A percentile compares a stretch with the other conserved stretches of the same genome.
Evolutionary conservation across 805 yeast genomes (phyloP).

Genomic region (Zygosaccharomyces kombuchaensis): DNA sequence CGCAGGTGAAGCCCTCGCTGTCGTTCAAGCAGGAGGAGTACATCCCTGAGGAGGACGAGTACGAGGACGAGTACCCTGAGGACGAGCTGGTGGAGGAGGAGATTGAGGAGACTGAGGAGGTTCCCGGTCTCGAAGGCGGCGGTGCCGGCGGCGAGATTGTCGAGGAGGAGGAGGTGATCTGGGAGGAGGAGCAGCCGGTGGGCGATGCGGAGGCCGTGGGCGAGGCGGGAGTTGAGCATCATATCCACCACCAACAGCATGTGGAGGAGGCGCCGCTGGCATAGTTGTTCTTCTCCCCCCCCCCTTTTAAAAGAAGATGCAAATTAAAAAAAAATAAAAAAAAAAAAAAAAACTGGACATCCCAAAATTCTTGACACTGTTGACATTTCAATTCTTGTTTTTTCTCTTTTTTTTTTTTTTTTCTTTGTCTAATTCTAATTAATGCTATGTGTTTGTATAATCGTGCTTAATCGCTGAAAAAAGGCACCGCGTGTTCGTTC

Average conservation of each 20-base stretch:
- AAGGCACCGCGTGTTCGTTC: constrained; percentile 16
- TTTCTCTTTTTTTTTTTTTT: background rate
- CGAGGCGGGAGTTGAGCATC: background rate
- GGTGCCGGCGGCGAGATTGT: constrained; percentile 7
- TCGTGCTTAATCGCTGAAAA: constrained; percentile 11
- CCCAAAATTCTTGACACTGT: background rate
- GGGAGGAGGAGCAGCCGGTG: background rate
- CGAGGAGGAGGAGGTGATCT: constrained; percentile 1
- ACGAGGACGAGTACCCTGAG: constrained; percentile 43
- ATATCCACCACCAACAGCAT: background rate
- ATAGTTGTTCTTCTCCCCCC: background rate
- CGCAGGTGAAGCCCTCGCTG: constrained; percentile 77
- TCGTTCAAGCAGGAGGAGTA: constrained; percentile 58
- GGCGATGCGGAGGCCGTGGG: too few species aligned
- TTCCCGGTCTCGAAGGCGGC: constrained; percentile 10
- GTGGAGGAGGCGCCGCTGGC: constrained; percentile 5
- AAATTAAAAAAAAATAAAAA: background rate
- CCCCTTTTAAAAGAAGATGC: background rate
- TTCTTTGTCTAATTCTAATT: constrained; percentile 2
- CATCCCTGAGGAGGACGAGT: constrained; percentile 48
- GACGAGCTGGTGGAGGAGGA: constrained; percentile 41
- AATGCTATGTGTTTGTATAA: constrained; percentile 6
- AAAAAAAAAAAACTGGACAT: background rate
- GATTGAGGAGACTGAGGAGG: constrained; percentile 24
- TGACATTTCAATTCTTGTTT: background rate